Conservation (phyloP, 805 yeast species). For the Candida qinlingensis region DNA sequence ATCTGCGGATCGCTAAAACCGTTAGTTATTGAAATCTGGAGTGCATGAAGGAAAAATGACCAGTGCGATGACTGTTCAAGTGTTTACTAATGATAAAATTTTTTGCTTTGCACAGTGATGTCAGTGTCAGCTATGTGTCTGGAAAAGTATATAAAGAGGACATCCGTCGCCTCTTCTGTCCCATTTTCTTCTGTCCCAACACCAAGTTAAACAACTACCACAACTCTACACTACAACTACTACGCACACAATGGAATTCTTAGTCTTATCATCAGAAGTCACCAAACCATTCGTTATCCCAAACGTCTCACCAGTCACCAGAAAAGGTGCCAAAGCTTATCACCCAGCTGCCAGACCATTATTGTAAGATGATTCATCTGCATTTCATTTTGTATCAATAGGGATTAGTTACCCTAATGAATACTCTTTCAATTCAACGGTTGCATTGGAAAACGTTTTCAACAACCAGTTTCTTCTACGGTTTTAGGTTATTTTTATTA, state of each 20-base stretch:
- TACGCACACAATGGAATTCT: slow-evolving; percentile 30
- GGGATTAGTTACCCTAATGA: too few relatives aligned
- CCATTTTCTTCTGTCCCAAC: too few relatives aligned
- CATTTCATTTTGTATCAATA: neutral
- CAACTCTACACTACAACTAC: neutral
- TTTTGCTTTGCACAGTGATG: neutral
- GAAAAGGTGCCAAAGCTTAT: neutral
- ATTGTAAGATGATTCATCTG: neutral
- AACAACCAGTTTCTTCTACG: too few relatives aligned
- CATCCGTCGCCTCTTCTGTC: too few relatives aligned
- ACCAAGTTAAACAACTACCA: too few relatives aligned
- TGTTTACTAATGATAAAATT: neutral
- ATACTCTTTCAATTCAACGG: too few relatives aligned
- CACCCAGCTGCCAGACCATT: slow-evolving; percentile 2
- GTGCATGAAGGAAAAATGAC: slow-evolving; percentile 6
- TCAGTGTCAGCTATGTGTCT: neutral
- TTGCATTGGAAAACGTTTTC: too few relatives aligned
- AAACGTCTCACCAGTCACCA: slow-evolving; percentile 48
- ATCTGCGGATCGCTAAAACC: neutral
- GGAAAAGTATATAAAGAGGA: neutral
- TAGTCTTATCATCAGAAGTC: slow-evolving; percentile 50
- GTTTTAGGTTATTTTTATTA: too few relatives aligned
- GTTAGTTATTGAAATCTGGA: slow-evolving; percentile 5
- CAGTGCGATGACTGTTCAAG: neutral
- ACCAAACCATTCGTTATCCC: slow-evolving; percentile 64